Evolutionary conservation across 495 filamentous ascomycete genomes (phyloP).

Genomic region (Jackrogersella minutella): DNA sequence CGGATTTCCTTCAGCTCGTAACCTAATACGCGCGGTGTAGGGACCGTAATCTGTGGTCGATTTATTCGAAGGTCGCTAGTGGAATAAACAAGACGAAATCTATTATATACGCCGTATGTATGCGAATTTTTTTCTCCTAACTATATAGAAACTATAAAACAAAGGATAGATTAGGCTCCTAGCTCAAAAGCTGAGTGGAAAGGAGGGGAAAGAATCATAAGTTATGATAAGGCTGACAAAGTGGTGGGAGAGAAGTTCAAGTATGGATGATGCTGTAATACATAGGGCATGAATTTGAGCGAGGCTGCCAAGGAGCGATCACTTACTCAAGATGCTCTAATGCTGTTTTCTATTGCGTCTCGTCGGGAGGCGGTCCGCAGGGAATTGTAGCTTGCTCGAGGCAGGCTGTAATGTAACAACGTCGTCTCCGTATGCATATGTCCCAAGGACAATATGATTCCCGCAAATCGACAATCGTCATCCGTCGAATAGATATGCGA

Average conservation of each 20-base stretch:
- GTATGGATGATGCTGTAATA: background rate
- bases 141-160: conserved; percentile 25
- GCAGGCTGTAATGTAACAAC: conserved; percentile 1
- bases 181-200: background rate
- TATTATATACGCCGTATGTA: conserved; percentile 37
- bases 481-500: conserved; percentile 16
- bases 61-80: conserved; percentile 1
- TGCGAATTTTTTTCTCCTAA: conserved; percentile 24
- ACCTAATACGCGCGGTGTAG: background rate
- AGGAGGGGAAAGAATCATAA: conserved; percentile 9
- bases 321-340: conserved; percentile 22
- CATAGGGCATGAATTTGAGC: background rate
- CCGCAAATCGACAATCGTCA: conserved; percentile 15
- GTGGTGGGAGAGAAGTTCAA: background rate
- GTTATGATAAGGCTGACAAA: conserved; percentile 3
- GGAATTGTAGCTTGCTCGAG: conserved; percentile 9
- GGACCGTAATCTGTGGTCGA: conserved; percentile 11
- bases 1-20: background rate
- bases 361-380: background rate
- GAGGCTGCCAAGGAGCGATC: conserved; percentile 16
- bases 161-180: conserved; percentile 22
- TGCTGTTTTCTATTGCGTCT: conserved; percentile 7
- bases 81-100: conserved; percentile 1
- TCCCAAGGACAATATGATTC: conserved; percentile 2
- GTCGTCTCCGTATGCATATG: conserved; percentile 21